phyloP scores from a whole-genome alignment of 78 protist genomes.

The Planoprotostelium fungivorum region DNA sequence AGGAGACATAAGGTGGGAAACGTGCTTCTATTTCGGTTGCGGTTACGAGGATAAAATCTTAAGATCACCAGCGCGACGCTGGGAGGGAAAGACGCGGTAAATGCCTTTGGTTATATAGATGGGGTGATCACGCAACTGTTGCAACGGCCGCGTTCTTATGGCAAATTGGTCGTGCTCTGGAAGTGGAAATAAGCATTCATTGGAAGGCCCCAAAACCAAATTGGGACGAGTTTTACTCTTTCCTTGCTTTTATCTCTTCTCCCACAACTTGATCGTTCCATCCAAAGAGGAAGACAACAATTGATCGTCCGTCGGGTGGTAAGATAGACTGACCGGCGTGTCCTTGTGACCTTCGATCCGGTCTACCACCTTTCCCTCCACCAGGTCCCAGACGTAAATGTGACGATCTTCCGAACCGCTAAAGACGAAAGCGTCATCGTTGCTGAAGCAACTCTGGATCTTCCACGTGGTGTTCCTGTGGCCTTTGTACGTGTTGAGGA shows the following conservation, averaged over 20 bases:
- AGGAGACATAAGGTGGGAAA: too few species aligned
- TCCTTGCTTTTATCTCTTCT: neutral
- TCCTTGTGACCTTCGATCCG: conserved; percentile 22
- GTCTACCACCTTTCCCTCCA: neutral
- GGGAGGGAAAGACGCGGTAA: too few species aligned
- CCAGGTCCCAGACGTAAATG: conserved; percentile 24
- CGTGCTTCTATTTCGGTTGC: too few species aligned
- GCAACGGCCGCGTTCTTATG: too few species aligned
- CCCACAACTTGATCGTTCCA: conserved; percentile 31
- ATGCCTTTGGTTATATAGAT: too few species aligned
- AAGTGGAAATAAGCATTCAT: too few species aligned
- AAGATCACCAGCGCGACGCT: too few species aligned
- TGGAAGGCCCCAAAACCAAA: too few species aligned
- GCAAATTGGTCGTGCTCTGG: too few species aligned
- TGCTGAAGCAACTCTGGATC: conserved; percentile 22
- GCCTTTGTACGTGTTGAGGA: conserved; percentile 25
- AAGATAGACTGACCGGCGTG: conserved; percentile 4
- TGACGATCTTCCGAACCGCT: conserved; percentile 55
- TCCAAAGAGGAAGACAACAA: conserved; percentile 39
- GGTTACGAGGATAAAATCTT: too few species aligned
- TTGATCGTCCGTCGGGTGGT: conserved; percentile 41
- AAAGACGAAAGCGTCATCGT: conserved; percentile 32
- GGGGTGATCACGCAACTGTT: too few species aligned
- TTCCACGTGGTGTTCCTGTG: conserved; percentile 30
- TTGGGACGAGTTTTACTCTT: too few species aligned